Base-by-base conservation (phyloP, 1,284 basidiomycete species). In the Stereum hirsutum region DNA sequence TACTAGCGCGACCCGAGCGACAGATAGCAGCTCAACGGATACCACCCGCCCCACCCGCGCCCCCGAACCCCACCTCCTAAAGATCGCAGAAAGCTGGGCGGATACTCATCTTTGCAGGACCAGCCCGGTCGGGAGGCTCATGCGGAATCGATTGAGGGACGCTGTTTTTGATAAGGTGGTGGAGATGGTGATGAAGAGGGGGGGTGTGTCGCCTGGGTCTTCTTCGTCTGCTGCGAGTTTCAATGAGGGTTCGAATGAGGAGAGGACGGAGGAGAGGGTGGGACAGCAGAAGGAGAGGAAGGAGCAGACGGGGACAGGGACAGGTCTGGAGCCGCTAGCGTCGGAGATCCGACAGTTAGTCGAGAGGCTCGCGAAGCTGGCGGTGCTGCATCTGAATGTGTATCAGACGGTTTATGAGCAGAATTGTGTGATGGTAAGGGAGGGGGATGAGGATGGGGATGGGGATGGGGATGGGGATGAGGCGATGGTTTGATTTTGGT, bases 371-470 rank as follows among this genome's bases (percentile, higher is more conserved):
- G 70, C 79, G 35, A 76, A 78, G 49, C 68, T 90, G 40, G 78
- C 79, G 5, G 63, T 74, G 40, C 78, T 87, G 49, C 86, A 89
- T 58, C 65, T 86, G 43, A 74, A 78, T 51, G 79, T 84, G 37
- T 89, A 86, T 57, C 65, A 83, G 33, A 72, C 75, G 23, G 58
- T 87, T 45, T 89, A 89, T 61, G 81, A 84, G 59, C 73, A 75
- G 54, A 69, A 76, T 48, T n/a, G n/a, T n/a, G n/a, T n/a, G n/a
- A n/a, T n/a, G n/a, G n/a, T n/a, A n/a, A n/a, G n/a, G n/a, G n/a
- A n/a, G n/a, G n/a, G n/a, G n/a, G n/a, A n/a, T n/a, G n/a, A n/a
- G n/a, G n/a, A n/a, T n/a, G n/a, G n/a, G n/a, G n/a, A n/a, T n/a
- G n/a, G n/a, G n/a, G n/a, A n/a, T n/a, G n/a, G n/a, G n/a, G n/a